phyloP scores from a whole-genome alignment of 2,329 filamentous ascomycete species.

The Curvularia eragrostidis region DNA sequence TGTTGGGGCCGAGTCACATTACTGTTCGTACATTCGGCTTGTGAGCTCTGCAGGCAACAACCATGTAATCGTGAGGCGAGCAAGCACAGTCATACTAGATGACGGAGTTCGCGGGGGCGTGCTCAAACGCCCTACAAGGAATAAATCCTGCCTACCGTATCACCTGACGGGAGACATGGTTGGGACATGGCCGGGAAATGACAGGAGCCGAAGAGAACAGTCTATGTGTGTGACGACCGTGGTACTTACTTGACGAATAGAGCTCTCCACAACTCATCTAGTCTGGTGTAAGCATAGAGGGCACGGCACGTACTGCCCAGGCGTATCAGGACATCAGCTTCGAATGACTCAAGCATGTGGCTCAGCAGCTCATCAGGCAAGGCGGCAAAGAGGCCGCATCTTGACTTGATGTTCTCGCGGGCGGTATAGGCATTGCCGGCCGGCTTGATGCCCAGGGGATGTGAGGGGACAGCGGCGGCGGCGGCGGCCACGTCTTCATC shows the following conservation, averaged over 20 bases:
- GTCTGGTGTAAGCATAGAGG: conserved; percentile 81
- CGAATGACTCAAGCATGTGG: conserved; percentile 76
- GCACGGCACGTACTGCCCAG: conserved; percentile 83
- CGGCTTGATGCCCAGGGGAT: conserved; percentile 85
- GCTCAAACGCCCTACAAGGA: conserved; percentile 5
- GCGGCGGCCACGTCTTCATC: conserved; percentile 54
- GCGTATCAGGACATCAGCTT: conserved; percentile 65
- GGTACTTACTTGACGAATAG: conserved; percentile 81
- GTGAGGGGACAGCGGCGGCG: conserved; percentile 68
- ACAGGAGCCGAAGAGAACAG: conserved; percentile 13
- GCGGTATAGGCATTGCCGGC: conserved; percentile 80
- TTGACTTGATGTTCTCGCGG: conserved; percentile 69
- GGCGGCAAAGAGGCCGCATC: conserved; percentile 68
- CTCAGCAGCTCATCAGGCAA: conserved; percentile 84
- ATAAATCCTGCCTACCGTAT: conserved; percentile 4
- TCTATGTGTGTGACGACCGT: conserved; percentile 8
- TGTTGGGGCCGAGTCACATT: background rate
- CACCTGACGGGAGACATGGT: conserved; percentile 5
- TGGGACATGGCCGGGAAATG: conserved; percentile 2
- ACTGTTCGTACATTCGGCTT: background rate
- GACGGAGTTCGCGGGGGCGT: background rate
- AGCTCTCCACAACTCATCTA: conserved; percentile 88
- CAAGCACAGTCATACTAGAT: conserved; percentile 13
- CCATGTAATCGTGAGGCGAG: conserved; percentile 1
- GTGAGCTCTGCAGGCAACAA: background rate